A percentile compares a stretch with the other conserved stretches of the same genome.
Evolutionary conservation across 164 flowering plant genomes (phyloP).

Genomic region (Buxus sempervirens): DNA sequence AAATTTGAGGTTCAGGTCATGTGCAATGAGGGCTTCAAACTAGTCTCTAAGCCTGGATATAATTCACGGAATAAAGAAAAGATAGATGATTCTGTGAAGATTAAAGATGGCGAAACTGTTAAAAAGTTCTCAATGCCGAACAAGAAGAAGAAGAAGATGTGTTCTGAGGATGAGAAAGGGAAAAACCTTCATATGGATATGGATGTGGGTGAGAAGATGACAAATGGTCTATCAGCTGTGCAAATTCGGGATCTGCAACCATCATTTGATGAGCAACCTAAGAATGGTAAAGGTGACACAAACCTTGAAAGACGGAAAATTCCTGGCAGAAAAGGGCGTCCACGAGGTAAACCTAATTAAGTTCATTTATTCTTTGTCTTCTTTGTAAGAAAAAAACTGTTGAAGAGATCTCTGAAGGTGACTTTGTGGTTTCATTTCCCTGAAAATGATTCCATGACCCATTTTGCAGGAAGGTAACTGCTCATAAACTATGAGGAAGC

Average conservation of each 20-base stretch:
- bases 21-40: slow-evolving; percentile 7
- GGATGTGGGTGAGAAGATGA: slow-evolving; percentile 2
- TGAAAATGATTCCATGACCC: not conserved
- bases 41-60: not conserved
- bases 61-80: not conserved
- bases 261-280: not conserved
- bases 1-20: slow-evolving; percentile 12
- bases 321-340: not conserved
- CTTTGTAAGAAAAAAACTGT: not conserved
- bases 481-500: not conserved
- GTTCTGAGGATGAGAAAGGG: not conserved
- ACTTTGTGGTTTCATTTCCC: not conserved
- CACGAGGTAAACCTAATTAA: not conserved
- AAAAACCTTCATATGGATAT: not conserved
- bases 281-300: not conserved
- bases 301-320: not conserved
- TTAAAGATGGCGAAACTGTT: not conserved
- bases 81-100: not conserved
- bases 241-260: not conserved
- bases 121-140: not conserved
- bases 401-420: not conserved
- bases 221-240: not conserved
- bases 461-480: slow-evolving; percentile 10
- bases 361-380: too few species aligned
- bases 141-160: not conserved